Percentiles rank a stretch among this genome's conserved stretches.
Conservation (phyloP, 2,329 filamentous ascomycete species). For the Fusarium protoensiforme region DNA sequence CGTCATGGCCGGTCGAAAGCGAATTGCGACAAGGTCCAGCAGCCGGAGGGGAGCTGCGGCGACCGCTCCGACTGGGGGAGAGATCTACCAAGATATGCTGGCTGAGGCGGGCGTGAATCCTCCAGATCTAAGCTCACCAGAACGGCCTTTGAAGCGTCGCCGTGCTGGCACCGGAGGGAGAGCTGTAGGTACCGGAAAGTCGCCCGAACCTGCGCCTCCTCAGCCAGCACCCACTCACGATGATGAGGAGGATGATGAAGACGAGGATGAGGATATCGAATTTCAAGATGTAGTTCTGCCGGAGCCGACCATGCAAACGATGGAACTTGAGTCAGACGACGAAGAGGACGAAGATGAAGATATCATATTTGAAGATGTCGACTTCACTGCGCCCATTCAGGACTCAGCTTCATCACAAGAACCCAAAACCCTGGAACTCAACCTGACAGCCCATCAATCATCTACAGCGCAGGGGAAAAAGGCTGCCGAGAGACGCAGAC, state of each 20-base stretch:
- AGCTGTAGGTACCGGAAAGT: background rate
- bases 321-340: constrained; percentile 61
- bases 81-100: constrained; percentile 62
- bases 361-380: constrained; percentile 61
- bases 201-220: background rate
- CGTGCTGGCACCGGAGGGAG: constrained; percentile 37
- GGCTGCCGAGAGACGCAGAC: constrained; percentile 58
- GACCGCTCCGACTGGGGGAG: constrained; percentile 42
- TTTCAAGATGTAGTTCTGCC: constrained; percentile 64
- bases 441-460: constrained; percentile 60
- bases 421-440: constrained; percentile 59
- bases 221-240: background rate
- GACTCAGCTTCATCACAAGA: constrained; percentile 38
- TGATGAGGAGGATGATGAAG: constrained; percentile 46
- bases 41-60: constrained; percentile 24
- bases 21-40: constrained; percentile 39
- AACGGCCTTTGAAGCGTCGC: constrained; percentile 55
- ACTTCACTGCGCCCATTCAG: constrained; percentile 50
- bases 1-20: constrained; percentile 48
- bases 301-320: constrained; percentile 61
- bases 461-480: constrained; percentile 46
- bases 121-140: constrained; percentile 41
- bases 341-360: constrained; percentile 56
- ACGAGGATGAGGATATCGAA: constrained; percentile 57
- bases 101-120: constrained; percentile 57